Evolutionary conservation across 257 asterid species (phyloP).

Genomic region (Henckelia pumila): DNA sequence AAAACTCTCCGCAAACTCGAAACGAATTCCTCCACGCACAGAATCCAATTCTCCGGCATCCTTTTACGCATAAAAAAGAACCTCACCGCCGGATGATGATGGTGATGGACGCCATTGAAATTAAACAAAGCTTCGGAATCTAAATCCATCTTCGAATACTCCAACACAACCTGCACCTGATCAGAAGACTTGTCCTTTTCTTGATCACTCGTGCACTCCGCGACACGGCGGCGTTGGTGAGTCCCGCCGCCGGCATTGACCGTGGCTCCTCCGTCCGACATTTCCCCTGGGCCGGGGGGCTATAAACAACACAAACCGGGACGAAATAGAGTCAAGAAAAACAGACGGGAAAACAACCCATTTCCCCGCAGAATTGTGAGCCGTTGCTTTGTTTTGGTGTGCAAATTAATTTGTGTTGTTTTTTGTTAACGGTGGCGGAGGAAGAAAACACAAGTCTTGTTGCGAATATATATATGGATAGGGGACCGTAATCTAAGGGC

Average conservation of each 20-base stretch:
- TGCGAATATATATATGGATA: neutral
- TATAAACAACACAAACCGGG: too few relatives aligned
- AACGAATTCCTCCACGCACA: conserved; percentile 36
- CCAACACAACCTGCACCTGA: conserved; percentile 21
- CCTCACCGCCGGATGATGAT: conserved; percentile 30
- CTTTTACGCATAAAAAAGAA: conserved; percentile 39
- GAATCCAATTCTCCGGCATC: conserved; percentile 47
- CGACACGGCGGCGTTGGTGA: conserved; percentile 80
- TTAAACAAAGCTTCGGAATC: conserved; percentile 29
- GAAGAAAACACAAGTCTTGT: neutral
- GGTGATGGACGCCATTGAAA: conserved; percentile 11
- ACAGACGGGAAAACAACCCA: neutral
- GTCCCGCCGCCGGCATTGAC: conserved; percentile 24
- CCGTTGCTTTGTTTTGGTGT: neutral
- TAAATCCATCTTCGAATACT: conserved; percentile 31
- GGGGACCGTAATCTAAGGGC: neutral
- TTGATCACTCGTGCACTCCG: conserved; percentile 34
- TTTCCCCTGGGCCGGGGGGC: neutral
- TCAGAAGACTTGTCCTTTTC: conserved; percentile 42
- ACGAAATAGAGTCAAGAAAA: neutral
- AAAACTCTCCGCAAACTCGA: conserved; percentile 26
- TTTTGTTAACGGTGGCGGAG: neutral
- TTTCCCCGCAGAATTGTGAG: neutral
- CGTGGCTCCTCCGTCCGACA: conserved; percentile 27
- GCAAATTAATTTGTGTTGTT: neutral